phyloP scores from a whole-genome alignment of 495 filamentous ascomycete species.

The Talaromyces thailandensis region DNA sequence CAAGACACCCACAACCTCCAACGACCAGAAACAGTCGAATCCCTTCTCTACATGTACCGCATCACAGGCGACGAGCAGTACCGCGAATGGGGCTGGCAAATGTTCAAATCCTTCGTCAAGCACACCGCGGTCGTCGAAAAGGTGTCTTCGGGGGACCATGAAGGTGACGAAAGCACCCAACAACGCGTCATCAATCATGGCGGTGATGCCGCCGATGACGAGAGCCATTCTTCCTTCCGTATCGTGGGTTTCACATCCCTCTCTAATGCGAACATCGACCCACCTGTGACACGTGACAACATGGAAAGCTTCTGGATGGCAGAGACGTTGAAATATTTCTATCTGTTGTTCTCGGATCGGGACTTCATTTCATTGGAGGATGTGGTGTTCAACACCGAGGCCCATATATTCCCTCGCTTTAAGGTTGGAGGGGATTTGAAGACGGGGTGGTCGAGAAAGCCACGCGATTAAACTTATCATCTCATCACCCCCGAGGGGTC shows the following conservation, averaged over 20 bases:
- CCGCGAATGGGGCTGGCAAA: conserved; percentile 95
- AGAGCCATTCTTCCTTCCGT: conserved; percentile 7
- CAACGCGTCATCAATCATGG: not conserved
- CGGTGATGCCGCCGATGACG: conserved; percentile 24
- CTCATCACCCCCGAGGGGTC: not conserved
- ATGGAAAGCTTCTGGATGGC: conserved; percentile 98
- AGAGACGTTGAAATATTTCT: conserved; percentile 97
- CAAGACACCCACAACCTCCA: conserved; percentile 88
- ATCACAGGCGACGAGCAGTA: conserved; percentile 90
- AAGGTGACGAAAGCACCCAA: conserved; percentile 5
- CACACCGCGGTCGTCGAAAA: conserved; percentile 67
- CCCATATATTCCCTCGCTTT: conserved; percentile 84
- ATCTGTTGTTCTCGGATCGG: conserved; percentile 80
- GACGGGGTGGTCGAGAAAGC: conserved; percentile 81
- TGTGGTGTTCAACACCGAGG: conserved; percentile 92
- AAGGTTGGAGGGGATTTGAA: conserved; percentile 65
- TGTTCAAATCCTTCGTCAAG: conserved; percentile 86
- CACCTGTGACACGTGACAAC: conserved; percentile 59
- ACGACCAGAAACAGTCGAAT: conserved; percentile 90
- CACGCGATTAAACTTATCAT: conserved; percentile 18
- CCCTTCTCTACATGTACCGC: conserved; percentile 96
- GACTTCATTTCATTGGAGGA: conserved; percentile 78
- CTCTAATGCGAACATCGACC: conserved; percentile 60
- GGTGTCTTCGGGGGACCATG: conserved; percentile 5
- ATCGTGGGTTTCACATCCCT: conserved; percentile 70